Conservation (phyloP, 129 eudicot genomes). For the Centella asiatica region DNA sequence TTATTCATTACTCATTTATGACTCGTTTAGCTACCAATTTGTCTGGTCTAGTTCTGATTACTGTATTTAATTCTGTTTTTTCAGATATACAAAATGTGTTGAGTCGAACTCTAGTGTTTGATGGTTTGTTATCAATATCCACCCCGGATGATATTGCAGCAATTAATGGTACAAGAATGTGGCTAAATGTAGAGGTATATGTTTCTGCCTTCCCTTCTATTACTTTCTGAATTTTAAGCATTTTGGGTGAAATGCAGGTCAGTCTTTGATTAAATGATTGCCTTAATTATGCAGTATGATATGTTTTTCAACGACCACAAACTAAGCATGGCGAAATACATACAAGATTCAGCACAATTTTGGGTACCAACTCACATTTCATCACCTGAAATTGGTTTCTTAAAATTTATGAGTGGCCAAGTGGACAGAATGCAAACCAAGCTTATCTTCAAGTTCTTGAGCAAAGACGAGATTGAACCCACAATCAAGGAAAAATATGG, state of each 20-base stretch:
- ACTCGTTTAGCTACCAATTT: no score
- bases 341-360: conserved; percentile 25
- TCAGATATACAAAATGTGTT: conserved; percentile 57
- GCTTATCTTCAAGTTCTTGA: conserved; percentile 46
- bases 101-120: conserved; percentile 44
- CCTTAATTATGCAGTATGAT: conserved; percentile 36
- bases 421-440: conserved; percentile 37
- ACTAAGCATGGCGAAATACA: conserved; percentile 30
- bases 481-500: conserved; percentile 57
- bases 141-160: conserved; percentile 30
- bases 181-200: conserved; percentile 81
- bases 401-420: conserved; percentile 38
- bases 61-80: not conserved
- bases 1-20: no score
- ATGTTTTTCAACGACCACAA: conserved; percentile 51
- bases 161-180: conserved; percentile 13
- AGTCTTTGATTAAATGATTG: not conserved
- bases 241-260: no score
- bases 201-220: not conserved
- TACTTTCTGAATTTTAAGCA: not conserved
- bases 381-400: conserved; percentile 84
- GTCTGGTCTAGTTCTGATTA: not conserved
- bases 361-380: conserved; percentile 54
- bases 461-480: conserved; percentile 42
- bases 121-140: conserved; percentile 22